phyloP scores from a whole-genome alignment of 2,329 filamentous ascomycete species.

The Trichoderma semiorbis region DNA sequence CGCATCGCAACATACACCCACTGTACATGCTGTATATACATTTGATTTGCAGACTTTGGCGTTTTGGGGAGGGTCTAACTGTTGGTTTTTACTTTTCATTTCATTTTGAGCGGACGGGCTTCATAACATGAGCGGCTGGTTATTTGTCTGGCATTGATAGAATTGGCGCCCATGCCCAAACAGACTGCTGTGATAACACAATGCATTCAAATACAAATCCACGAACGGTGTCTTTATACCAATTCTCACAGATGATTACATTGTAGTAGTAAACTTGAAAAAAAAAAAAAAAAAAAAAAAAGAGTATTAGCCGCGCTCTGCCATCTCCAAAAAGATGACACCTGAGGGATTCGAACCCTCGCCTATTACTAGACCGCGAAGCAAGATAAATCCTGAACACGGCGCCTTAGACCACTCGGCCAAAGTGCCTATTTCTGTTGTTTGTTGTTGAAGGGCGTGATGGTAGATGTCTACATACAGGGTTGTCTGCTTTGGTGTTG shows the following conservation, averaged over 20 bases:
- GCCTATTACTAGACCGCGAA: conserved; percentile 31
- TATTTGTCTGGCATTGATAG: background rate
- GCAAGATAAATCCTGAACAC: conserved; percentile 22
- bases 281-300: conserved; percentile 3
- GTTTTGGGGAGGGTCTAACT: background rate
- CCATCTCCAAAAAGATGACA: conserved; percentile 22
- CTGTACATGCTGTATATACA: conserved; percentile 16
- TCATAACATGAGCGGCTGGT: background rate
- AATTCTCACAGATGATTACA: background rate
- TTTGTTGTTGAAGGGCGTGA: background rate
- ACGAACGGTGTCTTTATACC: background rate
- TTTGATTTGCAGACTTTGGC: background rate
- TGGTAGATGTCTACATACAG: background rate
- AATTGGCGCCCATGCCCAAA: background rate
- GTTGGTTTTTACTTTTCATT: background rate
- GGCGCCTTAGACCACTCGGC: conserved; percentile 28
- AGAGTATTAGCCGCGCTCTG: background rate
- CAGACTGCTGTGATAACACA: background rate
- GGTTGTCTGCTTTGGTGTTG: background rate
- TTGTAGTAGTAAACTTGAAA: too few relatives aligned
- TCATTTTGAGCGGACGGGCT: background rate
- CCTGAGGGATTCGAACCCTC: conserved; percentile 34
- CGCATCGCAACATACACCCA: background rate
- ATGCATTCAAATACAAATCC: background rate
- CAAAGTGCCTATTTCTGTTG: conserved; percentile 25